Evolutionary conservation across 495 filamentous ascomycete species (phyloP).

Genomic region (Neurospora sp.): DNA sequence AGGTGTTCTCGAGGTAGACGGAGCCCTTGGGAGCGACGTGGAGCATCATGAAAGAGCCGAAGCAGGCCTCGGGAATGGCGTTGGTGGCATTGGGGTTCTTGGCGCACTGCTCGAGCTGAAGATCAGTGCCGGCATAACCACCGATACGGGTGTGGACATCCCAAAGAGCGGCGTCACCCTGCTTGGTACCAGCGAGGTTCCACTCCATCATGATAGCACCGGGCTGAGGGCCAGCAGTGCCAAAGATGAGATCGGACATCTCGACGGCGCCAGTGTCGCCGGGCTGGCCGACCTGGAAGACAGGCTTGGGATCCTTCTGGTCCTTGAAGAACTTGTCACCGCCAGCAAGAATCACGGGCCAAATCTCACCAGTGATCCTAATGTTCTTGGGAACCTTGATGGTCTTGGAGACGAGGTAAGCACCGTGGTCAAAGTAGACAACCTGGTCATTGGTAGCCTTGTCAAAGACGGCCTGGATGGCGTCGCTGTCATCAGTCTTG

Average conservation of each 20-base stretch:
- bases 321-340: conserved; percentile 58
- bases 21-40: conserved; percentile 63
- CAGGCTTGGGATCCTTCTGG: conserved; percentile 55
- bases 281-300: conserved; percentile 67
- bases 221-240: conserved; percentile 65
- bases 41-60: conserved; percentile 71
- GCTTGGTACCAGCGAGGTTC: conserved; percentile 61
- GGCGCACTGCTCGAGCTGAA: conserved; percentile 66
- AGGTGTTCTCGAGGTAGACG: conserved; percentile 82
- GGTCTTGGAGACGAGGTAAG: conserved; percentile 76
- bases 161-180: conserved; percentile 75
- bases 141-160: conserved; percentile 86
- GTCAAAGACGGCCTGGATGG: conserved; percentile 63
- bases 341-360: conserved; percentile 78
- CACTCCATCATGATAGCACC: conserved; percentile 87
- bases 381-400: conserved; percentile 72
- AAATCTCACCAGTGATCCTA: conserved; percentile 81
- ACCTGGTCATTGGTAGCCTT: conserved; percentile 50
- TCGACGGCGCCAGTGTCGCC: conserved; percentile 74
- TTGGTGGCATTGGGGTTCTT: conserved; percentile 55
- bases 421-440: conserved; percentile 87
- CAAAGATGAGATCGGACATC: conserved; percentile 74
- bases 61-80: conserved; percentile 46
- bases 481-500: conserved; percentile 53
- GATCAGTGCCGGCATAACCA: conserved; percentile 67